A percentile compares a stretch with the other conserved stretches of the same genome.
These are phyloP conservation scores for Starmerella geochares DNA, from an alignment of 805 yeast genomes.

Conservation along the genomic window DNA sequence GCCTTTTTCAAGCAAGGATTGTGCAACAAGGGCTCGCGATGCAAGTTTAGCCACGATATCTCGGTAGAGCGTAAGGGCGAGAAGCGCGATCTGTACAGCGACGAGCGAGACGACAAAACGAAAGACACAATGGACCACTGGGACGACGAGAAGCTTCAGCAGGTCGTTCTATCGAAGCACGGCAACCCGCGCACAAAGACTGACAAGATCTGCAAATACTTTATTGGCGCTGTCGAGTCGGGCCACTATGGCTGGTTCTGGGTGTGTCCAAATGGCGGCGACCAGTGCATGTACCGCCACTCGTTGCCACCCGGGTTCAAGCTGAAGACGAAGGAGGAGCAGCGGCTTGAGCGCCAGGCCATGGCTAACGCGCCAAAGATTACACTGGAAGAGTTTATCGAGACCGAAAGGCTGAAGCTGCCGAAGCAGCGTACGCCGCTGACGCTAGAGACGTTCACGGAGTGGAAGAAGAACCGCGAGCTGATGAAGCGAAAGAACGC, in stretches of 20 bases:
- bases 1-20: conserved; percentile 75
- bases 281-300: conserved; percentile 86
- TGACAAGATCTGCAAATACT: conserved; percentile 84
- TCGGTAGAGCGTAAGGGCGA: conserved; percentile 75
- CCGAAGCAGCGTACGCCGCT: conserved; percentile 74
- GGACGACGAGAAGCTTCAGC: conserved; percentile 92
- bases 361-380: conserved; percentile 77
- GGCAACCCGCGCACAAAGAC: conserved; percentile 93
- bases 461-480: conserved; percentile 70
- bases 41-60: conserved; percentile 90
- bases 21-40: conserved; percentile 55
- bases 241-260: conserved; percentile 99
- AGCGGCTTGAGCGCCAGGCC: conserved; percentile 76
- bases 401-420: conserved; percentile 78
- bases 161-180: conserved; percentile 79
- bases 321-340: conserved; percentile 92
- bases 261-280: conserved; percentile 92
- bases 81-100: conserved; percentile 87
- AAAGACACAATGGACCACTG: conserved; percentile 88
- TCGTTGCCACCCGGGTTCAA: conserved; percentile 95
- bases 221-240: conserved; percentile 93
- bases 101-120: conserved; percentile 60
- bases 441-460: conserved; percentile 63
- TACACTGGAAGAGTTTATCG: conserved; percentile 90
- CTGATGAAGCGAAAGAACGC: conserved; percentile 42